Evolutionary conservation across 768 basidiomycete species (phyloP).

Genomic region (Kwoniella newhampshirensis): DNA sequence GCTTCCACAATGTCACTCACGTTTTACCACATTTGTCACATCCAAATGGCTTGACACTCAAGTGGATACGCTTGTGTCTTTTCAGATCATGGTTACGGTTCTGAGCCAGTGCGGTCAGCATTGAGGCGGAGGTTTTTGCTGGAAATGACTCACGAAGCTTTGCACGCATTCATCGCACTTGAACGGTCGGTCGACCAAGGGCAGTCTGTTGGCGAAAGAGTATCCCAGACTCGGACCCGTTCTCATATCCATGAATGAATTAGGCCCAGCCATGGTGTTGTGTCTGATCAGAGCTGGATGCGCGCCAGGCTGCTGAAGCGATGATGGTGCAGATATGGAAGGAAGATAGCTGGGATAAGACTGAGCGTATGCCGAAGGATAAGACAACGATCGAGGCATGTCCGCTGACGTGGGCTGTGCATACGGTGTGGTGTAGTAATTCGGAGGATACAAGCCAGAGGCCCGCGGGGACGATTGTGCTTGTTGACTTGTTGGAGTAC

Average conservation of each 20-base stretch:
- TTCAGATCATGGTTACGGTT: conserved; percentile 55
- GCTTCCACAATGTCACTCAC: conserved; percentile 28
- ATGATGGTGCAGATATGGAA: conserved; percentile 25
- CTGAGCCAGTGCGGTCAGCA: conserved; percentile 10
- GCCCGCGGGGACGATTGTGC: conserved; percentile 22
- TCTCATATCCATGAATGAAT: conserved; percentile 29
- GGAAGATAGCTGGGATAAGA: conserved; percentile 28
- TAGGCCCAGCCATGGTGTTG: conserved; percentile 25
- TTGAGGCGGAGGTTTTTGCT: neutral
- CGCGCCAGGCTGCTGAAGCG: conserved; percentile 16
- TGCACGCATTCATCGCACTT: conserved; percentile 54
- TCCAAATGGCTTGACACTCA: conserved; percentile 53
- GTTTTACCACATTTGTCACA: conserved; percentile 54
- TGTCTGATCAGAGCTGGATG: conserved; percentile 31
- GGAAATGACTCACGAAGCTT: conserved; percentile 47
- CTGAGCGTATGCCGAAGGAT: conserved; percentile 34
- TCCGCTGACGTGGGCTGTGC: conserved; percentile 29
- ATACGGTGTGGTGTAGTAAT: conserved; percentile 26
- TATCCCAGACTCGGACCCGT: conserved; percentile 30
- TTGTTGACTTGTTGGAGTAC: conserved; percentile 18
- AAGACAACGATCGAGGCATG: conserved; percentile 45
- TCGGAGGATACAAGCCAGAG: conserved; percentile 21
- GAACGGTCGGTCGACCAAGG: conserved; percentile 50
- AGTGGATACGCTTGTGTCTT: conserved; percentile 53
- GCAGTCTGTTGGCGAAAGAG: conserved; percentile 38